Conservation (phyloP, 73 alveolate genomes). For the Paramecium sonneborni region DNA sequence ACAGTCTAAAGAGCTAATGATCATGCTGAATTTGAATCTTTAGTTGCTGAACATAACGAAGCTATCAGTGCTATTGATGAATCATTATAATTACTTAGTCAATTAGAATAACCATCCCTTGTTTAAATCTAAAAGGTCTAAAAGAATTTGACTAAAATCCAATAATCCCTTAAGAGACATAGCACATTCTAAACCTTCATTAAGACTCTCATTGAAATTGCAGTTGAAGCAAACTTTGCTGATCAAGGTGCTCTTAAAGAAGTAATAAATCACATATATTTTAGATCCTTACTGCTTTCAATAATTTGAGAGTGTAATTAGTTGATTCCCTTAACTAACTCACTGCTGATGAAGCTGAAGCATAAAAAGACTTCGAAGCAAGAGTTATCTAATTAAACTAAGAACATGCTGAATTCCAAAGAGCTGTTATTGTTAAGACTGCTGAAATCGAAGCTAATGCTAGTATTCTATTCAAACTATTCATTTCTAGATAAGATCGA, state of each 20-base stretch:
- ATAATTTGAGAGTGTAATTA: conserved; percentile 17
- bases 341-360: conserved; percentile 55
- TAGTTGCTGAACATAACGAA: conserved; percentile 53
- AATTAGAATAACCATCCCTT: conserved; percentile 41
- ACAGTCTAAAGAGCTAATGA: conserved; percentile 45
- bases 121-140: conserved; percentile 47
- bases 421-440: conserved; percentile 41
- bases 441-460: conserved; percentile 59
- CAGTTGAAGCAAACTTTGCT: conserved; percentile 53
- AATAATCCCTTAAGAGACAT: conserved; percentile 50
- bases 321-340: conserved; percentile 28
- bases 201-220: conserved; percentile 43
- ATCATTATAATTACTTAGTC: not conserved
- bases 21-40: conserved; percentile 50
- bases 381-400: conserved; percentile 38
- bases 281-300: conserved; percentile 41
- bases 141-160: conserved; percentile 22
- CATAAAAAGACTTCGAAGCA: conserved; percentile 11
- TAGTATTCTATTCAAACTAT: not conserved
- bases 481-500: conserved; percentile 10
- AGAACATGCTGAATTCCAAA: conserved; percentile 55
- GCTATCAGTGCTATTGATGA: conserved; percentile 55
- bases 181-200: conserved; percentile 53
- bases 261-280: not conserved
- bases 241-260: conserved; percentile 54